Conservation (phyloP, 352 stramenopile genomes). For the Peronospora belbahrii region DNA sequence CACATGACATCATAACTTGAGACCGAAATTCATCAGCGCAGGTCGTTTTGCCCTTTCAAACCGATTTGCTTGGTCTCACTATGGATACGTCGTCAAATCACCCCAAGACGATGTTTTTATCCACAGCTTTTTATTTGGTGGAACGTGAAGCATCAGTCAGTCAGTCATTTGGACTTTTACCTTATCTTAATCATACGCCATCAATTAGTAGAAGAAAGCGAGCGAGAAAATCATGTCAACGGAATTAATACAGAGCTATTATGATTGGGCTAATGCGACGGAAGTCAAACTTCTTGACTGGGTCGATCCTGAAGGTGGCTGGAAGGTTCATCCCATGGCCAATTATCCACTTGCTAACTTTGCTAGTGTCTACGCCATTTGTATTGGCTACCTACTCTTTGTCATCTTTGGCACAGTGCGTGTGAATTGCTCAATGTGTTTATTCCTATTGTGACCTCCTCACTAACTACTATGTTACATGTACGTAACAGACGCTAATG, state of each 20-base stretch:
- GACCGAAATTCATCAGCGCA: background rate
- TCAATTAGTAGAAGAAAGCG: too few relatives aligned
- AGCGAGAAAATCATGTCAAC: conserved; percentile 14
- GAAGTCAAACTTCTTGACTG: conserved; percentile 45
- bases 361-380: conserved; percentile 46
- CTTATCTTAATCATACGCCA: background rate
- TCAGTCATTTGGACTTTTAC: conserved; percentile 25
- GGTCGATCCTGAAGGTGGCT: conserved; percentile 46
- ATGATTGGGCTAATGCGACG: conserved; percentile 45
- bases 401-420: conserved; percentile 56
- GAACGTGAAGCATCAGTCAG: too few relatives aligned
- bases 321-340: conserved; percentile 55
- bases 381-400: conserved; percentile 54
- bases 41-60: background rate
- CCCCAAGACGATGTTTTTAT: too few relatives aligned
- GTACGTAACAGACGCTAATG: conserved; percentile 31
- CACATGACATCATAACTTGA: background rate
- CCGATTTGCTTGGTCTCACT: background rate
- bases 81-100: too few relatives aligned
- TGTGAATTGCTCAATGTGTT: conserved; percentile 8
- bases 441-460: conserved; percentile 47
- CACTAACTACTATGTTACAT: background rate
- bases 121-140: too few relatives aligned
- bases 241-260: conserved; percentile 37
- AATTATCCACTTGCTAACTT: conserved; percentile 60